phyloP scores from a whole-genome alignment of 2,329 filamentous ascomycete genomes.

The Ophiosphaerella herpotricha region DNA sequence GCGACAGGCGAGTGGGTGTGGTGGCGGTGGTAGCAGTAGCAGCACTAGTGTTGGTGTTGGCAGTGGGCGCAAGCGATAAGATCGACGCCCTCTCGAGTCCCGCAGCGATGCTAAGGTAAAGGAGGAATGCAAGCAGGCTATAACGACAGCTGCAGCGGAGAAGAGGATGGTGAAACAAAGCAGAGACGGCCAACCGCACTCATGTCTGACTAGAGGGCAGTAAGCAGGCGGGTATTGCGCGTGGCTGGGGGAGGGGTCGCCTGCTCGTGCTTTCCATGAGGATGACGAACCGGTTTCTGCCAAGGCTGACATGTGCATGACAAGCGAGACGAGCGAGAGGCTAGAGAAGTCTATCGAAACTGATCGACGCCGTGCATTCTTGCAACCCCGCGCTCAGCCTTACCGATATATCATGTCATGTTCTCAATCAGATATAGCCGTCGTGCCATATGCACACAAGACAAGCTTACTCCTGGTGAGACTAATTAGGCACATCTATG shows the following conservation, averaged over 20 bases:
- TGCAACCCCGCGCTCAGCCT: constrained; percentile 21
- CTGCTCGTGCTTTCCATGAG: constrained; percentile 13
- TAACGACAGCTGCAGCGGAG: constrained; percentile 13
- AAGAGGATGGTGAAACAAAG: constrained; percentile 6
- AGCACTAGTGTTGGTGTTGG: no score
- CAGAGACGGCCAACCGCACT: constrained; percentile 11
- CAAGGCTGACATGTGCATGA: constrained; percentile 10
- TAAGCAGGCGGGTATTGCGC: constrained; percentile 14
- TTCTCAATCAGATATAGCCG: no score
- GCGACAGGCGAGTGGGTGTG: constrained; percentile 1
- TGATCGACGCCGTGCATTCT: constrained; percentile 21
- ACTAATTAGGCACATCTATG: no score
- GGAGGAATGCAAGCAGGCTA: constrained; percentile 11
- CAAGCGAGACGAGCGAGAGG: constrained; percentile 9
- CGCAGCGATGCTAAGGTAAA: constrained; percentile 1
- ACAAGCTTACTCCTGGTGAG: no score
- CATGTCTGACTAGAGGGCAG: constrained; percentile 10
- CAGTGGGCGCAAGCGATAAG: constrained; percentile 13
- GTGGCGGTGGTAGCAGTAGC: background rate
- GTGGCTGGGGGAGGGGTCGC: constrained; percentile 23
- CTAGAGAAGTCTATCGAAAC: constrained; percentile 28
- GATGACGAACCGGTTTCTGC: constrained; percentile 21
- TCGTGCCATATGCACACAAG: no score
- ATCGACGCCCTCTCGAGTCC: background rate
- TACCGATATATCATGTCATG: background rate